Percentiles rank a stretch among this genome's conserved stretches.
These are phyloP conservation scores for Nicotiana sylvestris DNA, from an alignment of 257 asterid species.

Conservation along the genomic window DNA sequence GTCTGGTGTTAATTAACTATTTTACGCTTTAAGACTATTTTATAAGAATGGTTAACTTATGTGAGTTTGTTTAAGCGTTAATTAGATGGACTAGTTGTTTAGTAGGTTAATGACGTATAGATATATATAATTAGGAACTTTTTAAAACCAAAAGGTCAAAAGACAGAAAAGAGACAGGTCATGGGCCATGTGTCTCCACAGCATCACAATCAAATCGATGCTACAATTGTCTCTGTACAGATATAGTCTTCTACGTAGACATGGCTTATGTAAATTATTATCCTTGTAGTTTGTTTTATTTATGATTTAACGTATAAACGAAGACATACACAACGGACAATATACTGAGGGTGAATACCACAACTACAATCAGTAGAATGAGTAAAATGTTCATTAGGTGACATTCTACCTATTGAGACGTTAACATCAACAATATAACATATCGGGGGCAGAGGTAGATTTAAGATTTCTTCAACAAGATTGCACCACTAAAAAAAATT, in stretches of 20 bases:
- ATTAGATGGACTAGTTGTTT: not conserved
- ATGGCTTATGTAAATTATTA: not conserved
- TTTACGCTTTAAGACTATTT: not conserved
- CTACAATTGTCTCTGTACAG: not conserved
- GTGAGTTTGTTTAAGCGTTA: not conserved
- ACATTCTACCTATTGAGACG: too few relatives aligned
- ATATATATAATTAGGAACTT: not conserved
- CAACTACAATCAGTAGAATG: too few relatives aligned
- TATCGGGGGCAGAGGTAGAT: too few relatives aligned
- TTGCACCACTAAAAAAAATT: too few relatives aligned
- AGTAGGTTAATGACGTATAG: not conserved
- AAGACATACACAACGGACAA: too few relatives aligned
- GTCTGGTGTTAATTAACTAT: not conserved
- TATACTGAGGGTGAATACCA: too few relatives aligned
- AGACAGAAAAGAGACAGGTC: not conserved
- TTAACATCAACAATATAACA: too few relatives aligned
- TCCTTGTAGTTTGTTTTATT: not conserved
- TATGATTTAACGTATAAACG: not conserved
- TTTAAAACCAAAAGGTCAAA: not conserved
- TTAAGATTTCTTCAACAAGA: too few relatives aligned
- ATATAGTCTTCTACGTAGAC: not conserved
- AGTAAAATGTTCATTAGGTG: too few relatives aligned
- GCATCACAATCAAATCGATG: not conserved
- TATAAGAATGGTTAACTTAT: not conserved
- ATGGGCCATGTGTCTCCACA: slow-evolving; percentile 7